A percentile compares a stretch with the other conserved stretches of the same genome.
Conservation (phyloP, 208 protist species). For the Leishmania mexicana region DNA sequence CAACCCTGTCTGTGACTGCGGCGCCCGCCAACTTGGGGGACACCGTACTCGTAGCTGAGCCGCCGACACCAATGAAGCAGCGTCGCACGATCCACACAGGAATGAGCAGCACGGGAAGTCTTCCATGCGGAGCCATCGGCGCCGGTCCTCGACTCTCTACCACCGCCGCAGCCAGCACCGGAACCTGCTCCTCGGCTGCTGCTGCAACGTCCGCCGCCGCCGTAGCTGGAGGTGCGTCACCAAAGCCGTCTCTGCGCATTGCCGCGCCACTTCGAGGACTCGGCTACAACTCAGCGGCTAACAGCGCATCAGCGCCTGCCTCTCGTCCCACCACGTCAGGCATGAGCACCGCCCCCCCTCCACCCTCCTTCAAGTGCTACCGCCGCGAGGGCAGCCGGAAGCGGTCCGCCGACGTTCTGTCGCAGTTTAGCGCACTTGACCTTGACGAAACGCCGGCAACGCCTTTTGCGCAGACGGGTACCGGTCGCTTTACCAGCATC, state of each 20-base stretch:
- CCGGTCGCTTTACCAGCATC: constrained; percentile 14
- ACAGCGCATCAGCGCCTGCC: background rate
- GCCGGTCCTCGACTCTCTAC: background rate
- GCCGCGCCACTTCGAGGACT: background rate
- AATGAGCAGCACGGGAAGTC: background rate
- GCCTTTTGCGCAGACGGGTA: constrained; percentile 20
- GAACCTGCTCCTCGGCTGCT: background rate
- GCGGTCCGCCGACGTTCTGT: constrained; percentile 58
- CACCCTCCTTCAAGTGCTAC: constrained; percentile 33
- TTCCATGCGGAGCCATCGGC: background rate
- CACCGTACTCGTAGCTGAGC: constrained; percentile 24
- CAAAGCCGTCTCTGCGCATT: constrained; percentile 7
- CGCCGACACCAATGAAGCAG: constrained; percentile 50
- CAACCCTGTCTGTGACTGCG: constrained; percentile 7
- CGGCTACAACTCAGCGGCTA: background rate
- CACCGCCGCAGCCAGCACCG: background rate
- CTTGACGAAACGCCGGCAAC: constrained; percentile 52
- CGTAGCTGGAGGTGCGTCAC: constrained; percentile 1
- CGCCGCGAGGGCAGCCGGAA: constrained; percentile 57
- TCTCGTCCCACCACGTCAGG: background rate
- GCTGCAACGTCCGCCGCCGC: background rate
- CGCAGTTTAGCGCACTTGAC: constrained; percentile 75
- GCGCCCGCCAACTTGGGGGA: constrained; percentile 27
- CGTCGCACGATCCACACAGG: constrained; percentile 55
- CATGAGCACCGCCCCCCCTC: background rate